phyloP scores from a whole-genome alignment of 345 rosid species.

The Dimocarpus longan region DNA sequence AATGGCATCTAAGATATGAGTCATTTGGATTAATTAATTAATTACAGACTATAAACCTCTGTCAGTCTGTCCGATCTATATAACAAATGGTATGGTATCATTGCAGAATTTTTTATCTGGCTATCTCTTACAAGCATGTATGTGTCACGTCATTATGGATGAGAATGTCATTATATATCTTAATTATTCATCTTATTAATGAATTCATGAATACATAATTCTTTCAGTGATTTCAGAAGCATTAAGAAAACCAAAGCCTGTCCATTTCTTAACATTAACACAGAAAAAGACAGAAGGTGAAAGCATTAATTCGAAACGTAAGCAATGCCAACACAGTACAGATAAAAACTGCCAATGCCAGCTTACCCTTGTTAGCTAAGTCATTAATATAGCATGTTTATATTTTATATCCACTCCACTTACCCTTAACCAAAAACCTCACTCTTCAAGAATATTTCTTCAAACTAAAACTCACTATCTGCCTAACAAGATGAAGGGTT shows the following conservation, averaged over 20 bases:
- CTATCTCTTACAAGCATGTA: too few relatives aligned
- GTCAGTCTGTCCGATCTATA: too few relatives aligned
- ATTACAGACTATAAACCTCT: too few relatives aligned
- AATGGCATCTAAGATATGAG: too few relatives aligned
- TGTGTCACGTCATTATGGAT: too few relatives aligned
- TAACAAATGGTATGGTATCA: too few relatives aligned
- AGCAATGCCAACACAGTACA: not conserved
- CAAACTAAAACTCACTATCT: not conserved
- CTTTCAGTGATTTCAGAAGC: not conserved
- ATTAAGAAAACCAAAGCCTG: not conserved
- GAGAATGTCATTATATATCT: not conserved
- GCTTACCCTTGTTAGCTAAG: constrained; percentile 30
- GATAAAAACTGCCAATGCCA: constrained; percentile 14
- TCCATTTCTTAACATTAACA: constrained; percentile 12
- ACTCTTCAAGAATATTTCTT: too few relatives aligned
- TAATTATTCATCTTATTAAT: too few relatives aligned
- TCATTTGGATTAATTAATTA: too few relatives aligned
- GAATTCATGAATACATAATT: not conserved
- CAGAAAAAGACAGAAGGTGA: constrained; percentile 27
- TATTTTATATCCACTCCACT: not conserved
- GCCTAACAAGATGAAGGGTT: constrained; percentile 48
- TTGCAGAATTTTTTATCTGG: too few relatives aligned
- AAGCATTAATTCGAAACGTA: constrained; percentile 24
- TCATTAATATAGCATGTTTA: constrained; percentile 37
- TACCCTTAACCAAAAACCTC: too few relatives aligned